phyloP scores from a whole-genome alignment of 345 rosid genomes.

The Eucalyptus lansdowneana region DNA sequence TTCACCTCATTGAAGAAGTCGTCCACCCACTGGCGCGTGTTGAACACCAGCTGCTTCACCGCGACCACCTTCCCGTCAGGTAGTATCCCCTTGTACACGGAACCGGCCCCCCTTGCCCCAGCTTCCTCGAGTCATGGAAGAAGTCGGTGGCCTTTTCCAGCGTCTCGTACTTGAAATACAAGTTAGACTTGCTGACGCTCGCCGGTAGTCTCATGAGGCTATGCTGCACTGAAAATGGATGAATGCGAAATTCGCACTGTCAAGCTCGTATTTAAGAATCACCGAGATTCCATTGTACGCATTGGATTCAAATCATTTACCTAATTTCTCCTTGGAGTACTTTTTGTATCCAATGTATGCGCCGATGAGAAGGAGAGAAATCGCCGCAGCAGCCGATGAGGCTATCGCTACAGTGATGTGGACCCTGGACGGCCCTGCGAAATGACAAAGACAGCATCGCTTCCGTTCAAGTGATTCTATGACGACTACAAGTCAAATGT shows the following conservation, averaged over 20 bases:
- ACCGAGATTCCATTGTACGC: neutral
- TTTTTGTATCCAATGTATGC: neutral
- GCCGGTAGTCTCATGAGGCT: neutral
- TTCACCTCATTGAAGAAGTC: conserved; percentile 81
- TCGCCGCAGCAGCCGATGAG: neutral
- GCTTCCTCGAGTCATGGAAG: conserved; percentile 47
- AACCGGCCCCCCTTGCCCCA: conserved; percentile 79
- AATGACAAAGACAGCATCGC: neutral
- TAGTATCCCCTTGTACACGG: conserved; percentile 67
- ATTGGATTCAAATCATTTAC: neutral
- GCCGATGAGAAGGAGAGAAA: neutral
- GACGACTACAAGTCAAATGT: neutral
- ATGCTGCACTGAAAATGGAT: neutral
- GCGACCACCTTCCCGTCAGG: conserved; percentile 60
- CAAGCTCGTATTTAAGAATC: neutral
- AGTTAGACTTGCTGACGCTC: neutral
- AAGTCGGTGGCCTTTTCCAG: conserved; percentile 61
- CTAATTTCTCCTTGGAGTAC: neutral
- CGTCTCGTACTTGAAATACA: conserved; percentile 48
- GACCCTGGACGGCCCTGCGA: neutral
- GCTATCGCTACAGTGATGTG: neutral
- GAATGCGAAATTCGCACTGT: neutral
- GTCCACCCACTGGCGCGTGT: conserved; percentile 61
- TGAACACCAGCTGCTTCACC: conserved; percentile 58
- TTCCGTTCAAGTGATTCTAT: neutral